These are phyloP conservation scores for Raphidocelis subcapitata DNA, from an alignment of 139 green algal species.

Conservation along the genomic window DNA sequence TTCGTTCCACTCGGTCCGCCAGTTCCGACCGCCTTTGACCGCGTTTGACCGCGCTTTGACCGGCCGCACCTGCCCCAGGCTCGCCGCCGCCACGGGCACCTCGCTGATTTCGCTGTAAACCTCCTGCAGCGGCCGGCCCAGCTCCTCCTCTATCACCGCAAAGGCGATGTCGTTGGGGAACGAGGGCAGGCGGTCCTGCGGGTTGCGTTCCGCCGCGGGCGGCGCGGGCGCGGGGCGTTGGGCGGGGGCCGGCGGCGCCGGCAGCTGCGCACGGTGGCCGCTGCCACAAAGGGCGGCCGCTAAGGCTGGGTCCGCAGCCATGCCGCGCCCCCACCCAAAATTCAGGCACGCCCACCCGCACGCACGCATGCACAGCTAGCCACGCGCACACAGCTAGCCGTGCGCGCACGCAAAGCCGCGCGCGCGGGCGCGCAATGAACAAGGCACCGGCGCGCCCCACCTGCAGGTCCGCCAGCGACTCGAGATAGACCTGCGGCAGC, in stretches of 20 bases:
- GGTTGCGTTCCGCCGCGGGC: no score
- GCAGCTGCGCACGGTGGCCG: no score
- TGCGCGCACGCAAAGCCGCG: no score
- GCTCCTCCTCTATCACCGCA: conserved; percentile 84
- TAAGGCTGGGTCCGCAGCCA: no score
- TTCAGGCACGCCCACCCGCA: no score
- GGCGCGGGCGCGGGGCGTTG: no score
- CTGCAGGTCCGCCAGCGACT: conserved; percentile 71
- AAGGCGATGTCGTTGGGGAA: conserved; percentile 71
- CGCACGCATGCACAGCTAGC: no score
- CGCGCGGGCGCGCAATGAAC: no score
- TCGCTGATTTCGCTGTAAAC: conserved; percentile 68
- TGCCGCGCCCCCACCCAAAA: neutral
- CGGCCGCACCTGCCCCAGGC: conserved; percentile 76
- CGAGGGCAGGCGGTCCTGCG: conserved; percentile 71
- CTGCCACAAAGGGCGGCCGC: no score
- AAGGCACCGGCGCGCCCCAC: conserved; percentile 16
- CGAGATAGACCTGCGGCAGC: conserved; percentile 69
- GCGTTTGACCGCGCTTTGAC: neutral
- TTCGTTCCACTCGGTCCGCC: no score
- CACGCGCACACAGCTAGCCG: no score
- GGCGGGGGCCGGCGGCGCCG: no score
- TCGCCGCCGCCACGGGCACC: conserved; percentile 82
- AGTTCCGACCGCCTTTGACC: neutral
- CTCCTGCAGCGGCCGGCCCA: conserved; percentile 53